Conservation (phyloP, 140 eudicot genomes). For the Bidens hawaiensis region DNA sequence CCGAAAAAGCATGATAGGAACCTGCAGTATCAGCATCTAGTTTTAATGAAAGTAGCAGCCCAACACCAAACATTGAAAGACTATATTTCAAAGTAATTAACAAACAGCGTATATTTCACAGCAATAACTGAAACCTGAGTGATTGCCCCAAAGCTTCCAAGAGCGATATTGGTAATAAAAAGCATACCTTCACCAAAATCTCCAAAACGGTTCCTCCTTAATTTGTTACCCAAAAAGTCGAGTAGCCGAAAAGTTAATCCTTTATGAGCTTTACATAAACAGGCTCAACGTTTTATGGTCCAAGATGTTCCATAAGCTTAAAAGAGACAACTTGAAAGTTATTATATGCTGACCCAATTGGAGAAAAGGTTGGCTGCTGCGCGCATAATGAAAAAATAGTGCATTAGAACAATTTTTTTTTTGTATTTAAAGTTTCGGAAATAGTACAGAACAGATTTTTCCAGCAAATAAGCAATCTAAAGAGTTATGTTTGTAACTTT, state of each 20-base stretch:
- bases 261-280: constrained; percentile 75
- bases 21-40: constrained; percentile 81
- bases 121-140: constrained; percentile 62
- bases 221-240: constrained; percentile 97
- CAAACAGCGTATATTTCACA: not conserved
- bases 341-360: constrained; percentile 55
- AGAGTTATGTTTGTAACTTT: not conserved
- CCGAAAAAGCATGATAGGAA: constrained; percentile 88
- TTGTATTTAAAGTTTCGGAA: not conserved
- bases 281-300: constrained; percentile 95
- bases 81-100: not conserved
- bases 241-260: constrained; percentile 87
- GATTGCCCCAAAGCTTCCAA: too few species aligned
- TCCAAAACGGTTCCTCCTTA: constrained; percentile 95
- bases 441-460: not conserved
- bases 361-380: constrained; percentile 58
- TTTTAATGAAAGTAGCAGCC: too few species aligned
- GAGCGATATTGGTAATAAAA: too few species aligned
- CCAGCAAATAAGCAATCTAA: too few species aligned
- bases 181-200: constrained; percentile 94
- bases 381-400: constrained; percentile 23
- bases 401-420: too few species aligned
- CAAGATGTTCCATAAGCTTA: constrained; percentile 90
- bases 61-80: too few species aligned
- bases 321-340: constrained; percentile 85